These are phyloP conservation scores for Trifolium subterraneum DNA, from an alignment of 306 rosid species.

Conservation along the genomic window DNA sequence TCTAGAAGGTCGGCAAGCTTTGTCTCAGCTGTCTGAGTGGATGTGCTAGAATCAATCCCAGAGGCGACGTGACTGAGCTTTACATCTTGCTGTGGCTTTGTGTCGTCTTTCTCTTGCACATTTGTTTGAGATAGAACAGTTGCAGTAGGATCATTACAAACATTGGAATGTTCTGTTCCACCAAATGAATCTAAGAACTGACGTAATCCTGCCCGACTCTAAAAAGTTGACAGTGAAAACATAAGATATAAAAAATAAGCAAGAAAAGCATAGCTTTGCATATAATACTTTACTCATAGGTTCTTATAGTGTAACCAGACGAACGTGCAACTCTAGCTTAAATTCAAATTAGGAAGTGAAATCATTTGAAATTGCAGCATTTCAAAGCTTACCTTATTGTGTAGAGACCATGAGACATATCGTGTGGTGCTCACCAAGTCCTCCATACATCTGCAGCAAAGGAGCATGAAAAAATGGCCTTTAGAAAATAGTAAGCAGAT, in stretches of 20 bases:
- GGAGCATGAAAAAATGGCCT: constrained; percentile 27
- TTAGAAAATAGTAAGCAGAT: constrained; percentile 15
- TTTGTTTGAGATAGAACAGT: constrained; percentile 60
- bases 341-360: constrained; percentile 17
- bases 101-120: constrained; percentile 73
- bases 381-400: constrained; percentile 75
- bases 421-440: constrained; percentile 97
- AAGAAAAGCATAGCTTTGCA: constrained; percentile 35
- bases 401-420: constrained; percentile 97
- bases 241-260: constrained; percentile 34
- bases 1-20: constrained; percentile 97
- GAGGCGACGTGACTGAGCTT: constrained; percentile 92
- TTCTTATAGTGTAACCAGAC: not conserved
- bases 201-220: constrained; percentile 96
- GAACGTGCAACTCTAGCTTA: constrained; percentile 32
- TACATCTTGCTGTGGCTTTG: constrained; percentile 77
- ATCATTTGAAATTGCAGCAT: constrained; percentile 36
- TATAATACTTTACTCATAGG: constrained; percentile 23
- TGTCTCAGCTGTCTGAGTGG: constrained; percentile 76
- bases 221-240: constrained; percentile 45
- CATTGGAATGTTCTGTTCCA: constrained; percentile 78
- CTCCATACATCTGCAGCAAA: constrained; percentile 85
- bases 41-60: constrained; percentile 68
- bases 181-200: constrained; percentile 96
- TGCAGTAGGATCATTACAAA: constrained; percentile 48